Evolutionary conservation across 2,329 filamentous ascomycete species (phyloP).

Genomic region (Passalora sequoiae): DNA sequence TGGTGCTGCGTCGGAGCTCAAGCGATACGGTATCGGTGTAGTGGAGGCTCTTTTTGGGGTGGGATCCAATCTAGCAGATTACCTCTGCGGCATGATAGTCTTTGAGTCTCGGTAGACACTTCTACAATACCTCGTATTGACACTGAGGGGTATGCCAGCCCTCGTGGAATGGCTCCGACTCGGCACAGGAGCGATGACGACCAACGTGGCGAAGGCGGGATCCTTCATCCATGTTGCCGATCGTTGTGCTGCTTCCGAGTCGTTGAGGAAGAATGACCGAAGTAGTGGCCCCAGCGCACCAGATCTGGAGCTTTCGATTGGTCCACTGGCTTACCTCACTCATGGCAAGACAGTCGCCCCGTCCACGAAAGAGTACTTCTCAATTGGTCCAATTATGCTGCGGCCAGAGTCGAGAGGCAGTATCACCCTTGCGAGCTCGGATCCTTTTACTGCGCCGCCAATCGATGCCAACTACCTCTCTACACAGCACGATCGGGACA

Average conservation of each 20-base stretch:
- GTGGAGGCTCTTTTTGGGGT: slow-evolving; percentile 56
- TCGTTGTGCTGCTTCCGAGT: slow-evolving; percentile 12
- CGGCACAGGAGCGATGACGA: slow-evolving; percentile 18
- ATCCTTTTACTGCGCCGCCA: slow-evolving; percentile 36
- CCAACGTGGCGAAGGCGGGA: slow-evolving; percentile 11
- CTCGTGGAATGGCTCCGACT: slow-evolving; percentile 17
- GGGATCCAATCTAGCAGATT: slow-evolving; percentile 58
- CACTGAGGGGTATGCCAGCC: slow-evolving; percentile 14
- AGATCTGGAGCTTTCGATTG: slow-evolving; percentile 17
- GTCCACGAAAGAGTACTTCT: slow-evolving; percentile 10
- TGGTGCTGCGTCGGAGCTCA: slow-evolving; percentile 52
- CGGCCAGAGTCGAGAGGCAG: slow-evolving; percentile 41
- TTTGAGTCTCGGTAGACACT: slow-evolving; percentile 18
- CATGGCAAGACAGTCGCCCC: slow-evolving; percentile 11
- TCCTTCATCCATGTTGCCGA: slow-evolving; percentile 13
- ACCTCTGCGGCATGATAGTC: slow-evolving; percentile 33
- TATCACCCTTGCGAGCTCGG: slow-evolving; percentile 36
- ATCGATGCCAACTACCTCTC: slow-evolving; percentile 40
- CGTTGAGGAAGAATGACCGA: slow-evolving; percentile 11
- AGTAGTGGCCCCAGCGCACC: slow-evolving; percentile 7
- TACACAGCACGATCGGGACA: slow-evolving; percentile 18
- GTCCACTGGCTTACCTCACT: slow-evolving; percentile 14
- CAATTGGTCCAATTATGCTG: slow-evolving; percentile 12
- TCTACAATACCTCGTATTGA: slow-evolving; percentile 10
- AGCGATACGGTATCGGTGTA: slow-evolving; percentile 51